A percentile compares a stretch with the other conserved stretches of the same genome.
Conservation (phyloP, 2,329 filamentous ascomycete genomes). For the Sarocladium kiliense region DNA sequence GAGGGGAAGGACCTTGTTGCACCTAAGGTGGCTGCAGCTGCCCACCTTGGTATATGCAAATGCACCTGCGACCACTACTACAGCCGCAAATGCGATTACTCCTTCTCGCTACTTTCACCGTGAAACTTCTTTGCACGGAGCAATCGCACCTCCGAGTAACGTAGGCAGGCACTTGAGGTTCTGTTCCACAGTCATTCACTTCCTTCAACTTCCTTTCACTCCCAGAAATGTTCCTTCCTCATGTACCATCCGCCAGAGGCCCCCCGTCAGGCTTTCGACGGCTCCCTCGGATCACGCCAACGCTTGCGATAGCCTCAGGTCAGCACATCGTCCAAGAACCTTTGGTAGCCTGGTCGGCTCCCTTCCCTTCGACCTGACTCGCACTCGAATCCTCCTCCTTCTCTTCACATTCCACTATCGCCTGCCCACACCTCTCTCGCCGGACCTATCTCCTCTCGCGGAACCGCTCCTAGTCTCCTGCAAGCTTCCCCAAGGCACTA, state of each 20-base stretch:
- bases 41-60: not conserved
- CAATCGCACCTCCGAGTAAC: not conserved
- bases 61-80: not conserved
- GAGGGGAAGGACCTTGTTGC: constrained; percentile 1
- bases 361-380: not conserved
- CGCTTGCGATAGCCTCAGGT: not conserved
- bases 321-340: not conserved
- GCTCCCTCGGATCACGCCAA: constrained; percentile 6
- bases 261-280: not conserved
- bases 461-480: not conserved
- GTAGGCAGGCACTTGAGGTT: not conserved
- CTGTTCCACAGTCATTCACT: too few species aligned
- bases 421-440: not conserved
- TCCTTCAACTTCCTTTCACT: too few species aligned
- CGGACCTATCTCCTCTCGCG: not conserved
- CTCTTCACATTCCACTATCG: constrained; percentile 2
- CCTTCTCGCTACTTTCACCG: too few species aligned
- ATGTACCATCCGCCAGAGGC: too few species aligned
- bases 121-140: too few species aligned
- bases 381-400: not conserved
- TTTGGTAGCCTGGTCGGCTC: not conserved
- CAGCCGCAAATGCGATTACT: too few species aligned
- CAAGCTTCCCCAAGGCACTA: not conserved
- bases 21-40: not conserved
- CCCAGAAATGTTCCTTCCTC: too few species aligned